A percentile compares a stretch with the other conserved stretches of the same genome.
These are phyloP conservation scores for Tricholoma sp. DNA, from an alignment of 768 basidiomycete genomes.

Conservation along the genomic window DNA sequence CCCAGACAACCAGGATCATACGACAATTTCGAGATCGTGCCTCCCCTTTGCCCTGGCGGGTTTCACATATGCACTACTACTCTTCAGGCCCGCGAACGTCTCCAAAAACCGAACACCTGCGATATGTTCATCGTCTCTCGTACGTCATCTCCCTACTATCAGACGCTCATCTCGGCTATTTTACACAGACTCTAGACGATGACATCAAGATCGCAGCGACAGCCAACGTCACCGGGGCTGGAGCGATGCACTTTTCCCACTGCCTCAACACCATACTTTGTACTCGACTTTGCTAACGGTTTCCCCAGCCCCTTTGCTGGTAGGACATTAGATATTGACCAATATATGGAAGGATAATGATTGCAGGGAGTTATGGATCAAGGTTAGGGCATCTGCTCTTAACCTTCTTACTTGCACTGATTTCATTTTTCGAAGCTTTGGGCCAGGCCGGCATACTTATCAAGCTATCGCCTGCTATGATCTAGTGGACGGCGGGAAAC, in stretches of 20 bases:
- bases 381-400: conserved; percentile 32
- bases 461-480: conserved; percentile 70
- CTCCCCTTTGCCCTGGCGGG: conserved; percentile 53
- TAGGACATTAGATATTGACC: conserved; percentile 57
- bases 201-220: conserved; percentile 68
- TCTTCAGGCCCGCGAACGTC: conserved; percentile 47
- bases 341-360: conserved; percentile 50
- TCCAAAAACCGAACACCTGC: conserved; percentile 60
- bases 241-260: conserved; percentile 67
- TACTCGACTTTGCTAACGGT: conserved; percentile 63
- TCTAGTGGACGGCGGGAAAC: conserved; percentile 57
- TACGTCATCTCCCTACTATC: background rate
- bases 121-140: conserved; percentile 26
- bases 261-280: conserved; percentile 57
- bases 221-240: conserved; percentile 57
- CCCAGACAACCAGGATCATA: conserved; percentile 37
- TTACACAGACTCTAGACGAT: conserved; percentile 60
- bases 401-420: background rate
- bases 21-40: conserved; percentile 69
- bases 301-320: conserved; percentile 59
- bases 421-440: conserved; percentile 39
- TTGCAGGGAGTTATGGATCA: conserved; percentile 58
- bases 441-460: conserved; percentile 52
- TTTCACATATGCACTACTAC: conserved; percentile 62
- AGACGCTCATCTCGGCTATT: conserved; percentile 71